A percentile compares a stretch with the other conserved stretches of the same genome.
Evolutionary conservation across 23 red algal genomes (phyloP).

Genomic region (Chondrus crispus): DNA sequence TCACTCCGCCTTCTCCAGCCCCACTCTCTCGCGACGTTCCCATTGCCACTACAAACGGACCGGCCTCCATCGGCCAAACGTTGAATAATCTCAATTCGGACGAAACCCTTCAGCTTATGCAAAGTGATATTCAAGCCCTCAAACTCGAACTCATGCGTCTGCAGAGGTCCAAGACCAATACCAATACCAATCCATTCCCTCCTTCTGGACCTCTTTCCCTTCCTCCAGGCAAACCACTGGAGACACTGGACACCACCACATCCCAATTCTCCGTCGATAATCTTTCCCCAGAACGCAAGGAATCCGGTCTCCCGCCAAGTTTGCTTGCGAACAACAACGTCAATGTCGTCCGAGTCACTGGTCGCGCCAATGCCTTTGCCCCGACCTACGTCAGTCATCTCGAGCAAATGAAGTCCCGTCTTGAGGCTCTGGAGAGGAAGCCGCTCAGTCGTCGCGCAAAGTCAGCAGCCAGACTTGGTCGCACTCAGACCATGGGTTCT

Average conservation of each 20-base stretch:
- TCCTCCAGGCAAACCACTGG: background rate
- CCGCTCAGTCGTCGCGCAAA: constrained; percentile 53
- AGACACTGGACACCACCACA: background rate
- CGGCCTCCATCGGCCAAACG: background rate
- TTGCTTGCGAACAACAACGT: constrained; percentile 54
- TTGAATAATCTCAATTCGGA: constrained; percentile 46
- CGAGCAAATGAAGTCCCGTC: constrained; percentile 47
- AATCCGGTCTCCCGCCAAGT: constrained; percentile 24
- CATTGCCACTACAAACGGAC: background rate
- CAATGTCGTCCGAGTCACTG: constrained; percentile 49
- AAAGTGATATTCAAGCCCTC: constrained; percentile 70
- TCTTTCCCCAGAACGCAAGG: constrained; percentile 4
- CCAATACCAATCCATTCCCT: background rate
- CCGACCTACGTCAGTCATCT: constrained; percentile 59
- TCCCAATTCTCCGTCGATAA: background rate
- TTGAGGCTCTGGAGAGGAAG: constrained; percentile 59
- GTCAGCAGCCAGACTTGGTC: constrained; percentile 42
- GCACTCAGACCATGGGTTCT: constrained; percentile 64
- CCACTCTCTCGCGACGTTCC: no score
- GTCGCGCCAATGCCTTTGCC: constrained; percentile 2
- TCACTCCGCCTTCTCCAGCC: background rate
- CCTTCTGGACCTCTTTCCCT: background rate
- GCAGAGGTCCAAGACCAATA: constrained; percentile 35
- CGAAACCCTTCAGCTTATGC: constrained; percentile 65
- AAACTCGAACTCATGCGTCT: constrained; percentile 67